Percentiles rank a stretch among this genome's conserved stretches.
phyloP scores from a whole-genome alignment of 1,139 yeast species.

The Debaryomyces sp. region DNA sequence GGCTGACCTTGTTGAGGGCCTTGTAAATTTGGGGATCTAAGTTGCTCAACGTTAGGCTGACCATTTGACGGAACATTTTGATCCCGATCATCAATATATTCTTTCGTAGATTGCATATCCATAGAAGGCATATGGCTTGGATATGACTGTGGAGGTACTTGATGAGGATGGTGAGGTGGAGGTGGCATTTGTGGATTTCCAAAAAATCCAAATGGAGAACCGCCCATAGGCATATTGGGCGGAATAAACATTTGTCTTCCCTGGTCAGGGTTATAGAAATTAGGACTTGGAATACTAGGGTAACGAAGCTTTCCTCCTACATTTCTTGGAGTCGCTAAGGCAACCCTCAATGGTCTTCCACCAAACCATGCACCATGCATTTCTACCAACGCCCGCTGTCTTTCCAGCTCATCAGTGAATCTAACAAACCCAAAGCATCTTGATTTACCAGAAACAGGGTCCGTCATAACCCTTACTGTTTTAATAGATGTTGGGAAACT shows the following conservation, averaged over 20 bases:
- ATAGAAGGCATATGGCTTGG: constrained; percentile 5
- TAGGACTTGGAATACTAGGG: constrained; percentile 7
- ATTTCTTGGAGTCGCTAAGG: constrained; percentile 63
- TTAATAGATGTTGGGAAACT: constrained; percentile 62
- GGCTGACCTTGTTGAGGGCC: constrained; percentile 28
- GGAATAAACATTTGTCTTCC: constrained; percentile 7
- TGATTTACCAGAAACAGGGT: constrained; percentile 69
- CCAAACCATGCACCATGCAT: constrained; percentile 79
- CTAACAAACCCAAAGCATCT: constrained; percentile 80
- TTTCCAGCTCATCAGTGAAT: constrained; percentile 63
- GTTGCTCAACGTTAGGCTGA: background rate
- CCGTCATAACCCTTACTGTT: constrained; percentile 76
- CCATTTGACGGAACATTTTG: background rate
- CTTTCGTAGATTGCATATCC: constrained; percentile 6
- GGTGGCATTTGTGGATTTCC: constrained; percentile 14
- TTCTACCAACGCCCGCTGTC: constrained; percentile 64
- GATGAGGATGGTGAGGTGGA: constrained; percentile 8
- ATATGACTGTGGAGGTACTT: background rate
- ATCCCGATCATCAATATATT: background rate
- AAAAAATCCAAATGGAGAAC: constrained; percentile 15
- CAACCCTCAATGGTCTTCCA: constrained; percentile 74
- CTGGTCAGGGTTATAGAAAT: constrained; percentile 9
- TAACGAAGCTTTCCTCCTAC: constrained; percentile 10
- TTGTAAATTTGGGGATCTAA: background rate
- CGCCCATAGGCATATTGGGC: constrained; percentile 9